A percentile compares a stretch with the other conserved stretches of the same genome.
Evolutionary conservation across 352 stramenopile species (phyloP).

Genomic region (Thalassiosira sp.): DNA sequence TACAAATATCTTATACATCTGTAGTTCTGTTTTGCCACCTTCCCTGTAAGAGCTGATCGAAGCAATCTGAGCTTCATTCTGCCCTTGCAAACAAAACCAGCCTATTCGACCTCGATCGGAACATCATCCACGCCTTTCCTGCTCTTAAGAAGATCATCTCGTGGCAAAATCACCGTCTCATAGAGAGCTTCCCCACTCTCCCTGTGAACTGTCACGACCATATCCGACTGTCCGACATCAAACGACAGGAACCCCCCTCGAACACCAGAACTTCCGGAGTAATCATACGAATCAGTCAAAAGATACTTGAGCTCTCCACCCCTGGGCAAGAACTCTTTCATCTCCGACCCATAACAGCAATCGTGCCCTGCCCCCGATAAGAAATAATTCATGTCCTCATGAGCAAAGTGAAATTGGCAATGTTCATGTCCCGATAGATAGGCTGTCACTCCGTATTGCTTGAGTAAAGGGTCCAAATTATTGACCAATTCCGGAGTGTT

Average conservation of each 20-base stretch:
- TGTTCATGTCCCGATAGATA: conserved; percentile 62
- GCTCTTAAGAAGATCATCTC: conserved; percentile 11
- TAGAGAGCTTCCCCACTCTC: conserved; percentile 37
- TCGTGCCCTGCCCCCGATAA: conserved; percentile 48
- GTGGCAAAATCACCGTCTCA: conserved; percentile 24
- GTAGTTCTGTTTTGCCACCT: too few relatives aligned
- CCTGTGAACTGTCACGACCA: conserved; percentile 45
- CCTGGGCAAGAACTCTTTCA: conserved; percentile 18
- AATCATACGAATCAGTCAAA: conserved; percentile 22
- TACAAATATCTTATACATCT: too few relatives aligned
- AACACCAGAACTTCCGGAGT: conserved; percentile 25
- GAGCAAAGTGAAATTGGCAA: conserved; percentile 49
- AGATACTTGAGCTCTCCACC: conserved; percentile 37
- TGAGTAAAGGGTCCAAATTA: conserved; percentile 50
- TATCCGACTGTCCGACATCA: conserved; percentile 26
- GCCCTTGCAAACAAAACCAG: too few relatives aligned
- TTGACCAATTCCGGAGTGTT: conserved; percentile 33
- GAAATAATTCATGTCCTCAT: conserved; percentile 49
- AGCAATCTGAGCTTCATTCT: too few relatives aligned
- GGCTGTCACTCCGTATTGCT: conserved; percentile 44
- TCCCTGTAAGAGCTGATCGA: too few relatives aligned
- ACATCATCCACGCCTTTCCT: conserved; percentile 2
- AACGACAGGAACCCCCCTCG: conserved; percentile 49
- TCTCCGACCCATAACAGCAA: conserved; percentile 49
- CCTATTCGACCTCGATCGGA: conserved; percentile 14